A percentile compares a stretch with the other conserved stretches of the same genome.
Conservation (phyloP, 2,329 filamentous ascomycete species). For the Alternaria conjuncta region DNA sequence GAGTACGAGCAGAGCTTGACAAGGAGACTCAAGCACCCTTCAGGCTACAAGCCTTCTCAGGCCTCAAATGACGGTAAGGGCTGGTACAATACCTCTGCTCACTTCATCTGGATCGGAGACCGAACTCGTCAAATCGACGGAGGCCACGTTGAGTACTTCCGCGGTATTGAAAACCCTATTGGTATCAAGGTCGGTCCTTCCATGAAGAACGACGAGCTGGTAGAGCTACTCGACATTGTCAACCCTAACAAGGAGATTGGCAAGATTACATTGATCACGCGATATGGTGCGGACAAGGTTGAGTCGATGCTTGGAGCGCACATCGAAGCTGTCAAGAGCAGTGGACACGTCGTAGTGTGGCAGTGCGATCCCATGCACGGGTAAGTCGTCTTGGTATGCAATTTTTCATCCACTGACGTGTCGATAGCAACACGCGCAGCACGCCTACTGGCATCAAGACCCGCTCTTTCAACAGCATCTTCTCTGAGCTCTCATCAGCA, state of each 20-base stretch:
- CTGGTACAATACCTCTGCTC: slow-evolving; percentile 93
- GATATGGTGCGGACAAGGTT: slow-evolving; percentile 85
- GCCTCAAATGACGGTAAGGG: slow-evolving; percentile 57
- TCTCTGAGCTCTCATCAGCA: slow-evolving; percentile 83
- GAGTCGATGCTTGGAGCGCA: slow-evolving; percentile 77
- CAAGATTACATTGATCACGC: slow-evolving; percentile 95
- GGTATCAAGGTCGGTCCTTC: slow-evolving; percentile 95
- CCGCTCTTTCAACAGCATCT: slow-evolving; percentile 86
- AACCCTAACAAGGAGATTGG: slow-evolving; percentile 84
- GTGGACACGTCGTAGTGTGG: slow-evolving; percentile 83
- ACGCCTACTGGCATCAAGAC: slow-evolving; percentile 87
- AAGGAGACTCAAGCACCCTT: slow-evolving; percentile 71
- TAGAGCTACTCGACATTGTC: slow-evolving; percentile 79
- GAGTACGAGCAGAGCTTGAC: slow-evolving; percentile 94
- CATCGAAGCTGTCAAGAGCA: slow-evolving; percentile 85
- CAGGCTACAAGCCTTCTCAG: slow-evolving; percentile 46
- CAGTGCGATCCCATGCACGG: slow-evolving; percentile 99
- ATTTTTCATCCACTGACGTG: slow-evolving; percentile 10
- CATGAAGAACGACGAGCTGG: slow-evolving; percentile 77
- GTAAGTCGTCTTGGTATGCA: slow-evolving; percentile 32
- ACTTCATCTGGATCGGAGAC: slow-evolving; percentile 99
- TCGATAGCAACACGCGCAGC: slow-evolving; percentile 61
- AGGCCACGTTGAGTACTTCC: slow-evolving; percentile 96
- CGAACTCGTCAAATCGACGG: slow-evolving; percentile 92
- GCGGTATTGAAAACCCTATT: slow-evolving; percentile 93